Evolutionary conservation across 352 stramenopile genomes (phyloP), one percentile per base, ranked within the genome.

Genomic region (Phytopythium montanum): DNA sequence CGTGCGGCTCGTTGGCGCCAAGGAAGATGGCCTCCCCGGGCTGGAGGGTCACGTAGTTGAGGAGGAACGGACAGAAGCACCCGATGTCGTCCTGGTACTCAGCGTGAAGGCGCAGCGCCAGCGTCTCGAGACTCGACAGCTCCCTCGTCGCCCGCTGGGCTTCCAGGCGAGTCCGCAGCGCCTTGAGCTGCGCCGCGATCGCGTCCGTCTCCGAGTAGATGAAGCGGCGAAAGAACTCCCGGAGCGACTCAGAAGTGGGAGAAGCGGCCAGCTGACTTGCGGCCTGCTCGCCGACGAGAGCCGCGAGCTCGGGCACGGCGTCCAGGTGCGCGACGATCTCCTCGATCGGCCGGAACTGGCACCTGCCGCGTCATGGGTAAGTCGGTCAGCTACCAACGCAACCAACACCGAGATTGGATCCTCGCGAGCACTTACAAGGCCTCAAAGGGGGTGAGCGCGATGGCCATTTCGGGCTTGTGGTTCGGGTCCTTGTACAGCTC

Each of bases 381-480:
- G 9, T 36, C 21, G 23, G 26, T 19, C 23, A 5, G 5, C 8
- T 3, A 38, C 21, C 14, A 26, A n/a, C 36, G 19, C 18, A 26
- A 25, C 39, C 13, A 21, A 12, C 39, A 19, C 29, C 9, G 29
- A 34, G 4, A 45, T n/a, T 26, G 29, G 28, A 31, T 4, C 16
- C 1, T 5, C 29, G 2, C 26, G 2, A 28, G 34, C 21, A 78
- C 81, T 56, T 68, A 95, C 86, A 95, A 62, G 26, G 96, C 97
- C 73, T 99, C 94, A 59, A 99, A 99, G 34, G 69, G 81, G 52
- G 94, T 99, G 39, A 99, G 71, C 1, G 97, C 97, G 65, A 99
- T 98, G 16, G 96, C 94, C 94, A 99, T 99, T 72, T 99, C 98
- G 1, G 98, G 98, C 72, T 99, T 99, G 81, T 99, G 97, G 72